Conservation (phyloP, 2,329 filamentous ascomycete species). For the Ceratocystis cacaofunesta region DNA sequence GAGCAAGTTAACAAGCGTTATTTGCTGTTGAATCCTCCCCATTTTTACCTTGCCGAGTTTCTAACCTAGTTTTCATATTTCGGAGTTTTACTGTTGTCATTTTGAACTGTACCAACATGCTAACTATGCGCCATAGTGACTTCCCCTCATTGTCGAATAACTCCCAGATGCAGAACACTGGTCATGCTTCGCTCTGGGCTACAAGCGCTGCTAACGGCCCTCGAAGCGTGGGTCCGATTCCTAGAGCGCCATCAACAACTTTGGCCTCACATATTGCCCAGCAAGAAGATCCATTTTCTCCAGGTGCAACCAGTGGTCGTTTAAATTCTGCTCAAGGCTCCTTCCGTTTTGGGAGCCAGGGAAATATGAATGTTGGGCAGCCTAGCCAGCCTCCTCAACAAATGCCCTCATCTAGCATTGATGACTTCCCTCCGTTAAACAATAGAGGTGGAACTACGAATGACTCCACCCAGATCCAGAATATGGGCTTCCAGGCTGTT, state of each 20-base stretch:
- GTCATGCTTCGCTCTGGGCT: conserved; percentile 41
- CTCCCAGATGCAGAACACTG: conserved; percentile 36
- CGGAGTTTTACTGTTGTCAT: not conserved
- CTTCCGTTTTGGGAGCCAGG: conserved; percentile 41
- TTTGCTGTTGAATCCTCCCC: not conserved
- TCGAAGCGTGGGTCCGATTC: conserved; percentile 34
- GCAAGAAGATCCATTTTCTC: conserved; percentile 38
- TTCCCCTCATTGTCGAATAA: conserved; percentile 52
- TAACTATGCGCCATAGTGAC: conserved; percentile 32
- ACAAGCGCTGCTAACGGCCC: conserved; percentile 30
- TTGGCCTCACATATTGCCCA: conserved; percentile 35
- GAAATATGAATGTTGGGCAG: conserved; percentile 4
- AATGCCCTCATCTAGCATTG: conserved; percentile 33
- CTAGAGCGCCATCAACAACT: conserved; percentile 37
- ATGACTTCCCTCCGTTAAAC: conserved; percentile 49
- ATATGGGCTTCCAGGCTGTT: conserved; percentile 4
- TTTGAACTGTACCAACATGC: not conserved
- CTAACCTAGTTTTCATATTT: not conserved
- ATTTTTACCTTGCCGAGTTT: not conserved
- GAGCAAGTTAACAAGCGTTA: conserved; percentile 6
- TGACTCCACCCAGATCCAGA: conserved; percentile 8
- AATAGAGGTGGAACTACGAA: conserved; percentile 43
- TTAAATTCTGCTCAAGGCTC: conserved; percentile 7
- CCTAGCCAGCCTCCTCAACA: conserved; percentile 26
- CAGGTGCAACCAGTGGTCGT: conserved; percentile 28